Conservation (phyloP, 1,284 basidiomycete genomes). For the Leccinum subspadiceum region DNA sequence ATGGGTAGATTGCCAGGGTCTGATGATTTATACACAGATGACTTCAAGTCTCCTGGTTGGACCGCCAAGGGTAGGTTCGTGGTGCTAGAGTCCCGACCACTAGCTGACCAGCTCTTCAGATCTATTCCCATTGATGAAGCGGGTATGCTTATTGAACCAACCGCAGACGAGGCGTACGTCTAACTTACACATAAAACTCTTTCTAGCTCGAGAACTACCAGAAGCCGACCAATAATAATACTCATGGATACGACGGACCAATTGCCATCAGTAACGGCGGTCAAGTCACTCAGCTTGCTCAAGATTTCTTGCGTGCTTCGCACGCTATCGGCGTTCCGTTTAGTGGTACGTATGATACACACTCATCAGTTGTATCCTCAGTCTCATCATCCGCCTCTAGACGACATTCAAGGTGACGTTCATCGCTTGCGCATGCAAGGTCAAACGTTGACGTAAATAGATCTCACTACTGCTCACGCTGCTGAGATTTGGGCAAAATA, state of each 20-base stretch:
- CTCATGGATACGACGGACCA: conserved; percentile 68
- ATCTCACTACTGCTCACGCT: conserved; percentile 59
- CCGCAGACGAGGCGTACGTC: background rate
- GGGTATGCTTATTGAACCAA: conserved; percentile 35
- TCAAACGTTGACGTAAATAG: conserved; percentile 28
- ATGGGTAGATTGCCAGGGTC: background rate
- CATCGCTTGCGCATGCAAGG: background rate
- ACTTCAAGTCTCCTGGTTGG: conserved; percentile 73
- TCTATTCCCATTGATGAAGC: conserved; percentile 69
- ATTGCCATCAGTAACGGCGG: conserved; percentile 71
- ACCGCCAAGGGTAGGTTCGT: conserved; percentile 49
- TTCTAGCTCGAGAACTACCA: conserved; percentile 68
- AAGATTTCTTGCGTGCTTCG: conserved; percentile 66
- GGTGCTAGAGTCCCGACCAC: conserved; percentile 1
- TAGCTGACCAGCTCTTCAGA: conserved; percentile 37
- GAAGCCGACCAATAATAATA: conserved; percentile 57
- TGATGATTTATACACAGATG: conserved; percentile 42
- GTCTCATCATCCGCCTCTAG: conserved; percentile 32
- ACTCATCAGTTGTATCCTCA: background rate
- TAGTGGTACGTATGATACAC: conserved; percentile 46
- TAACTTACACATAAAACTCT: background rate
- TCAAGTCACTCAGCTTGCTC: conserved; percentile 56
- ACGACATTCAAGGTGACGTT: conserved; percentile 57
- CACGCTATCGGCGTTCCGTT: conserved; percentile 64
- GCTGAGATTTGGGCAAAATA: conserved; percentile 78